Evolutionary conservation across 805 yeast species (phyloP).

Genomic region (Kuraishia hungarica): DNA sequence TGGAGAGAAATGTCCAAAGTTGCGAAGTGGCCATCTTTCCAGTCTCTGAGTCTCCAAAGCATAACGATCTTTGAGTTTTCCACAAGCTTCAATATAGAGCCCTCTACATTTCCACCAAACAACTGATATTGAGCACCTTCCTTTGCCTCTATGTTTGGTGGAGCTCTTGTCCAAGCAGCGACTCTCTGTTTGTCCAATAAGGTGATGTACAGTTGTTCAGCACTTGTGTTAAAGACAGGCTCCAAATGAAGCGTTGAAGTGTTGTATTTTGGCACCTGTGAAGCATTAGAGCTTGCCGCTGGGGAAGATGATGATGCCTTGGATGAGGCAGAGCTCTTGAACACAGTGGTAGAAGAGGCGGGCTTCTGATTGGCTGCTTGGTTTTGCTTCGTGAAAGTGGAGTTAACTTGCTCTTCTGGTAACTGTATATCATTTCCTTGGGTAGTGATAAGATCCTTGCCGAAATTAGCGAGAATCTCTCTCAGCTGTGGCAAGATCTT

Average conservation of each 20-base stretch:
- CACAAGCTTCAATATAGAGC: slow-evolving; percentile 55
- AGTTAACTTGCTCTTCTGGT: slow-evolving; percentile 40
- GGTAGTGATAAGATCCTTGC: slow-evolving; percentile 61
- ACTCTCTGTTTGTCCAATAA: slow-evolving; percentile 70
- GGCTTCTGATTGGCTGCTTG: slow-evolving; percentile 22
- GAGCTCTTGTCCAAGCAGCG: slow-evolving; percentile 85
- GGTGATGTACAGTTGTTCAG: slow-evolving; percentile 76
- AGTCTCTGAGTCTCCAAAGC: slow-evolving; percentile 81
- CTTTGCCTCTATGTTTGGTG: slow-evolving; percentile 47
- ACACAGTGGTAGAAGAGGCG: slow-evolving; percentile 19
- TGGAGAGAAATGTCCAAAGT: slow-evolving; percentile 54
- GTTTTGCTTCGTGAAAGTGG: slow-evolving; percentile 44
- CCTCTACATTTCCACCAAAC: slow-evolving; percentile 83
- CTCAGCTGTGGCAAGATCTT: slow-evolving; percentile 67
- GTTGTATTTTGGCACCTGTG: slow-evolving; percentile 55
- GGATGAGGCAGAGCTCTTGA: not conserved
- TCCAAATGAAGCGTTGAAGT: slow-evolving; percentile 73
- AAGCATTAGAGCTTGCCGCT: slow-evolving; percentile 7
- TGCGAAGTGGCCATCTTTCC: slow-evolving; percentile 85
- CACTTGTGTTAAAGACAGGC: slow-evolving; percentile 78
- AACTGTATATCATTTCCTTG: slow-evolving; percentile 83
- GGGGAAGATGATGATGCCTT: slow-evolving; percentile 9
- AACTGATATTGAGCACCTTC: slow-evolving; percentile 59
- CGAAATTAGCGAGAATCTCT: slow-evolving; percentile 52
- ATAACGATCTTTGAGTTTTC: slow-evolving; percentile 53